Percentiles rank a stretch among this genome's conserved stretches.
phyloP scores from a whole-genome alignment of 2,329 filamentous ascomycete species.

The Chrysoporthe cubensis region DNA sequence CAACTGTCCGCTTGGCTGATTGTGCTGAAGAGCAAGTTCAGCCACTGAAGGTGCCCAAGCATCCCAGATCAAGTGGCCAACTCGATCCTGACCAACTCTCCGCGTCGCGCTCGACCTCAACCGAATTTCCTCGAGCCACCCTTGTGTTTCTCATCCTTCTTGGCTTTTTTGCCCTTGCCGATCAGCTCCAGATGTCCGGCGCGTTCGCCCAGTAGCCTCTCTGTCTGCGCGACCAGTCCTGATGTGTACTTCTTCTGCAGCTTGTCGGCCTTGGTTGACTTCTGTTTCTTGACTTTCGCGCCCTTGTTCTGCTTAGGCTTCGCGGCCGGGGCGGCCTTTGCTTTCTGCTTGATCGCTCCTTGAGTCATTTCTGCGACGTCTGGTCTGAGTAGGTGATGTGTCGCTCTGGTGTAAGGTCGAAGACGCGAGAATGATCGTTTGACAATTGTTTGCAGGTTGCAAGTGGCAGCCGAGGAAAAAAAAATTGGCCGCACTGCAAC shows the following conservation, averaged over 20 bases:
- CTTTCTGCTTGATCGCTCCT: constrained; percentile 55
- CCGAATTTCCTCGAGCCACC: constrained; percentile 61
- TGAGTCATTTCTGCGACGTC: constrained; percentile 51
- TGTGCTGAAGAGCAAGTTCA: background rate
- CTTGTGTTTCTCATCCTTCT: constrained; percentile 42
- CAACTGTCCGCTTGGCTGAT: background rate
- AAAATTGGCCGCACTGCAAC: background rate
- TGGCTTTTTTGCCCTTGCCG: constrained; percentile 56
- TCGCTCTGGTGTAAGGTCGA: background rate
- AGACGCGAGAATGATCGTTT: background rate
- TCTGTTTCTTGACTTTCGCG: constrained; percentile 43
- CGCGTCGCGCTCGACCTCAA: constrained; percentile 38
- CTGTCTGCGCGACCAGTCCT: constrained; percentile 58
- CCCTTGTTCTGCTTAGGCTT: constrained; percentile 52
- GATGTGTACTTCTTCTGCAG: constrained; percentile 58
- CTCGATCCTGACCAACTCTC: background rate
- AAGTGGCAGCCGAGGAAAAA: background rate
- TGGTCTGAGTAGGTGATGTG: background rate
- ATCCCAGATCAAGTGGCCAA: background rate
- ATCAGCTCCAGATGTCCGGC: constrained; percentile 64
- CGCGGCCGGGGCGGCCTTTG: constrained; percentile 45
- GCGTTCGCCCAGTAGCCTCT: constrained; percentile 61
- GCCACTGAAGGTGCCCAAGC: background rate
- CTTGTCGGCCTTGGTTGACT: constrained; percentile 52
- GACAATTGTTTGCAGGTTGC: background rate